phyloP scores from a whole-genome alignment of 2,329 filamentous ascomycete species.

The Sarocladium kiliense region DNA sequence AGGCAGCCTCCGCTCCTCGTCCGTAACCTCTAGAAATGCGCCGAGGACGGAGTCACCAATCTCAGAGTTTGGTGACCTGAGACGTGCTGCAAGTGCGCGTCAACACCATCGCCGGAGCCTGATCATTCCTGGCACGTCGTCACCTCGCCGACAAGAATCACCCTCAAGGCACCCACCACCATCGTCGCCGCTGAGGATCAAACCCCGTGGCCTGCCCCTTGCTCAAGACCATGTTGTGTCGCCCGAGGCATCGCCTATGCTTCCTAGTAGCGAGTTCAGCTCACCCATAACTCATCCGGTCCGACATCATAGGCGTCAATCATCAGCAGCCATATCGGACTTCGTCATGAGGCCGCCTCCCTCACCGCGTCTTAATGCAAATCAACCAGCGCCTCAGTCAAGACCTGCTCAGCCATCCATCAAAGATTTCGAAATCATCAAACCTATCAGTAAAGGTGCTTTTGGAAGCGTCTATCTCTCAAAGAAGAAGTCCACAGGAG shows the following conservation, averaged over 20 bases:
- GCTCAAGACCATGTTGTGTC: conserved; percentile 66
- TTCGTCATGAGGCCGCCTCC: conserved; percentile 62
- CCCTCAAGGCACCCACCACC: conserved; percentile 74
- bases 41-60: conserved; percentile 83
- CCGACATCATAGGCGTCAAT: conserved; percentile 79
- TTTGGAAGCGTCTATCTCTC: conserved; percentile 97
- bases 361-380: conserved; percentile 72
- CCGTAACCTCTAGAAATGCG: conserved; percentile 61
- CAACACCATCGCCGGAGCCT: conserved; percentile 85
- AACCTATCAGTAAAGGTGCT: conserved; percentile 97
- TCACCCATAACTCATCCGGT: conserved; percentile 60
- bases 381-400: conserved; percentile 73
- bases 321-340: conserved; percentile 79
- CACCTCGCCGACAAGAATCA: conserved; percentile 81
- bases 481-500: conserved; percentile 97
- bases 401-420: conserved; percentile 91
- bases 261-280: conserved; percentile 75
- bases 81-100: conserved; percentile 70
- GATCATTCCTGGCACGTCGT: conserved; percentile 72
- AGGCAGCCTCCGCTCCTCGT: conserved; percentile 77
- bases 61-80: conserved; percentile 74
- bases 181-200: conserved; percentile 84
- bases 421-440: conserved; percentile 99
- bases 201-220: conserved; percentile 62
- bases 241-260: conserved; percentile 83